A percentile compares a stretch with the other conserved stretches of the same genome.
These are phyloP conservation scores for Penicillium goetzii DNA, from an alignment of 495 filamentous ascomycete genomes.

Conservation along the genomic window DNA sequence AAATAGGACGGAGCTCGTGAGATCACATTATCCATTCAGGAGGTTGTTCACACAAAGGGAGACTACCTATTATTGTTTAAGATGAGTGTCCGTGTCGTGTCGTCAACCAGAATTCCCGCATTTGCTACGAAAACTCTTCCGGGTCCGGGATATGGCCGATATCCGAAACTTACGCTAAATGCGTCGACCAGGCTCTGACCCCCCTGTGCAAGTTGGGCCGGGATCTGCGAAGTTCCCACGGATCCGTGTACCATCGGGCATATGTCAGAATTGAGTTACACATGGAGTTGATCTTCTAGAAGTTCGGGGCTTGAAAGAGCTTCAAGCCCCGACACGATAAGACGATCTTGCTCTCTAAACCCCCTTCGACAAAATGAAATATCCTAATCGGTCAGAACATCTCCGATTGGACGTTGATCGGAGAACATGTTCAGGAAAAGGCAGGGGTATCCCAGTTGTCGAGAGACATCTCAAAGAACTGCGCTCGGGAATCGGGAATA, in stretches of 20 bases:
- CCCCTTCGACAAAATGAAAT: neutral
- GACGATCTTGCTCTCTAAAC: neutral
- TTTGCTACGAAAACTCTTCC: neutral
- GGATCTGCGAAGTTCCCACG: neutral
- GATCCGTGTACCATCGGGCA: neutral
- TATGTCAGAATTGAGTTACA: neutral
- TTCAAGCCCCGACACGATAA: neutral
- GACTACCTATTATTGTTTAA: neutral
- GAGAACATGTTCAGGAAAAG: neutral
- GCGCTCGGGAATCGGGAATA: neutral
- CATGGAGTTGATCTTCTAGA: neutral
- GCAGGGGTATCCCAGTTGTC: neutral
- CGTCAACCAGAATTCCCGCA: neutral
- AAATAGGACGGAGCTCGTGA: neutral
- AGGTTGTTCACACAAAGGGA: neutral
- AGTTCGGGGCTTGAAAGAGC: neutral
- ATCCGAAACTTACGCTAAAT: constrained; percentile 7
- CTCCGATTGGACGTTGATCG: neutral
- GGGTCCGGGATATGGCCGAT: constrained; percentile 6
- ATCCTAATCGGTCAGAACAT: neutral
- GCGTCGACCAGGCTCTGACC: neutral
- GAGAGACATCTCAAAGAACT: neutral
- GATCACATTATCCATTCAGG: neutral
- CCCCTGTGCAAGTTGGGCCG: neutral
- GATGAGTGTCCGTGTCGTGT: neutral